phyloP scores from a whole-genome alignment of 78 protist genomes.

The Speleostelium caveatum region DNA sequence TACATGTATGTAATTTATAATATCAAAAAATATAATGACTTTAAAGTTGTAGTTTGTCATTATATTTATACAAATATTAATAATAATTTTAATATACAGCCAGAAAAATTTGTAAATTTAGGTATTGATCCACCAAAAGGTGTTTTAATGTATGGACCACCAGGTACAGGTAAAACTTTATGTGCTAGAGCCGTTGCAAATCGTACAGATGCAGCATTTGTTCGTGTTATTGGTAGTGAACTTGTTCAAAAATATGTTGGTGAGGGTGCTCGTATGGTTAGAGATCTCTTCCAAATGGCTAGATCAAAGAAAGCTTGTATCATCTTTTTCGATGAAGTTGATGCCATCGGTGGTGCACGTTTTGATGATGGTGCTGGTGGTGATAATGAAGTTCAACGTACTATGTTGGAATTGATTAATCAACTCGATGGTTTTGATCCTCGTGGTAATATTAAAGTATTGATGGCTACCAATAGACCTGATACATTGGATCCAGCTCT shows the following conservation, averaged over 20 bases:
- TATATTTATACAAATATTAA: neutral
- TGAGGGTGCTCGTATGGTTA: constrained; percentile 99
- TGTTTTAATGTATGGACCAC: constrained; percentile 98
- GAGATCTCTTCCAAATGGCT: constrained; percentile 99
- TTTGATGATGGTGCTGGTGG: constrained; percentile 98
- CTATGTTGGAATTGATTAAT: constrained; percentile 99
- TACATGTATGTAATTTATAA: constrained; percentile 84
- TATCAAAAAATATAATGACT: neutral
- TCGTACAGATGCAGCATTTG: constrained; percentile 99
- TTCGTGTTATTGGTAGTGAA: constrained; percentile 99
- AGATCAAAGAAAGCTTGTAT: constrained; percentile 97
- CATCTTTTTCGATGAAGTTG: constrained; percentile 99
- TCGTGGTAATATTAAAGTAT: constrained; percentile 99
- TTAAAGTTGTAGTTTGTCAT: too few relatives aligned
- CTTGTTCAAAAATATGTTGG: constrained; percentile 99
- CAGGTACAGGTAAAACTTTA: constrained; percentile 99
- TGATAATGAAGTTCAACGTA: constrained; percentile 99
- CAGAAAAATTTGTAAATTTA: constrained; percentile 97
- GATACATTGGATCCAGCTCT: constrained; percentile 99
- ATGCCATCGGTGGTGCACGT: constrained; percentile 99
- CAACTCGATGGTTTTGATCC: constrained; percentile 99
- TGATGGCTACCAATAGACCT: constrained; percentile 99
- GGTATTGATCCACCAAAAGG: constrained; percentile 99
- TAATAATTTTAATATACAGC: constrained; percentile 74
- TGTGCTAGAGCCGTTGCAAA: constrained; percentile 99